phyloP scores from a whole-genome alignment of 371 early-diverging fungal species.

The Rhizopus stolonifer region DNA sequence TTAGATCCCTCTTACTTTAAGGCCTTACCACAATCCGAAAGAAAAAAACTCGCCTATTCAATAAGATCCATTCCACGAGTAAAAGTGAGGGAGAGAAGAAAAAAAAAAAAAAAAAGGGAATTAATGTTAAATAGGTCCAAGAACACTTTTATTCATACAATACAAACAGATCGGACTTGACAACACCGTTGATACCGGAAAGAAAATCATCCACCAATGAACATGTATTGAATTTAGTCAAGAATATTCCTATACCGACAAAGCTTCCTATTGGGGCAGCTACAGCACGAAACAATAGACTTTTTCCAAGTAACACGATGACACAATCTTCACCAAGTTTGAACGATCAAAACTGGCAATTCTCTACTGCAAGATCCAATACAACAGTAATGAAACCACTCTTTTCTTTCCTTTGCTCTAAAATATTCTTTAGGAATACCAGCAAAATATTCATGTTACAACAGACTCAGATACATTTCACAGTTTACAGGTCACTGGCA shows the following conservation, averaged over 20 bases:
- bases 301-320: too few relatives aligned
- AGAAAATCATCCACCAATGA: constrained; percentile 30
- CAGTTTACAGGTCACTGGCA: constrained; percentile 46
- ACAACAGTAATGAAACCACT: too few relatives aligned
- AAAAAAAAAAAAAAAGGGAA: background rate
- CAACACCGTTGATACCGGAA: constrained; percentile 24
- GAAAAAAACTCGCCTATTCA: constrained; percentile 29
- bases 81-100: background rate
- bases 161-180: constrained; percentile 2
- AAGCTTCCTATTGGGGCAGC: constrained; percentile 10
- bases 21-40: constrained; percentile 14
- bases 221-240: constrained; percentile 26
- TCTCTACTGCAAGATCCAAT: too few relatives aligned
- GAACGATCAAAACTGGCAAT: too few relatives aligned
- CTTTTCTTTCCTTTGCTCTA: too few relatives aligned
- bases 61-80: constrained; percentile 29
- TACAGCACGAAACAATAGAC: background rate
- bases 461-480: constrained; percentile 41
- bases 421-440: too few relatives aligned
- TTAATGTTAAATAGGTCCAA: constrained; percentile 2
- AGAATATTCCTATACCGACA: constrained; percentile 13
- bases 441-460: constrained; percentile 31
- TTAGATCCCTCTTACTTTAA: constrained; percentile 19
- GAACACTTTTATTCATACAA: constrained; percentile 1
- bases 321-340: too few relatives aligned